phyloP scores from a whole-genome alignment of 2,329 filamentous ascomycete species.

The Colletotrichum paranaense region DNA sequence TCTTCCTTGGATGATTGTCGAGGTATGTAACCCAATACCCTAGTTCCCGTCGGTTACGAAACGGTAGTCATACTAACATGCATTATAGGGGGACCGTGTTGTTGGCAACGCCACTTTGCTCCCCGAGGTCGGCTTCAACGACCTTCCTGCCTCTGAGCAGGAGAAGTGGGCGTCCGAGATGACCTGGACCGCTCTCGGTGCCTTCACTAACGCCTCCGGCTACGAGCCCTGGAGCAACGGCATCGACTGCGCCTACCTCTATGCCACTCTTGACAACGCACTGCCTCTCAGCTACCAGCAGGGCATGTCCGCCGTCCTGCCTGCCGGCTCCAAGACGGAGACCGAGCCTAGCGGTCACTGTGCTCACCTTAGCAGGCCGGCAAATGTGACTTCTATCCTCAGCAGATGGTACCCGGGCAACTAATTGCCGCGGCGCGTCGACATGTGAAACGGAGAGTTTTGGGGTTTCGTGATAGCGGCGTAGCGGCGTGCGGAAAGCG shows the following conservation, averaged over 20 bases:
- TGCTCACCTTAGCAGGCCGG: conserved; percentile 27
- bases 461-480: background rate
- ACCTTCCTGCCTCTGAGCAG: conserved; percentile 26
- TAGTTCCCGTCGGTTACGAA: conserved; percentile 16
- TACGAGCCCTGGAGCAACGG: conserved; percentile 44
- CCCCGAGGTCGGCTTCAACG: conserved; percentile 34
- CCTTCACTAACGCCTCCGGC: conserved; percentile 29
- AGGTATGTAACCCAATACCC: conserved; percentile 34
- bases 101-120: conserved; percentile 29
- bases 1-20: conserved; percentile 43
- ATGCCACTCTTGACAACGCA: conserved; percentile 41
- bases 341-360: conserved; percentile 31
- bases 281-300: conserved; percentile 38
- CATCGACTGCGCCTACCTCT: conserved; percentile 42
- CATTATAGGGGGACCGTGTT: conserved; percentile 21
- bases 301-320: conserved; percentile 38
- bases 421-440: background rate
- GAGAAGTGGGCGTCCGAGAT: conserved; percentile 30
- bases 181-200: conserved; percentile 30
- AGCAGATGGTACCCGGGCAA: conserved; percentile 33
- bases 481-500: background rate
- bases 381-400: conserved; percentile 28
- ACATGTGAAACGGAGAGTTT: too few relatives aligned
- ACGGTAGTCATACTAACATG: conserved; percentile 17
- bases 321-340: conserved; percentile 27